Evolutionary conservation across 805 yeast species (phyloP), one percentile per base, ranked within the genome.

Genomic region (Myxozyma udenii): DNA sequence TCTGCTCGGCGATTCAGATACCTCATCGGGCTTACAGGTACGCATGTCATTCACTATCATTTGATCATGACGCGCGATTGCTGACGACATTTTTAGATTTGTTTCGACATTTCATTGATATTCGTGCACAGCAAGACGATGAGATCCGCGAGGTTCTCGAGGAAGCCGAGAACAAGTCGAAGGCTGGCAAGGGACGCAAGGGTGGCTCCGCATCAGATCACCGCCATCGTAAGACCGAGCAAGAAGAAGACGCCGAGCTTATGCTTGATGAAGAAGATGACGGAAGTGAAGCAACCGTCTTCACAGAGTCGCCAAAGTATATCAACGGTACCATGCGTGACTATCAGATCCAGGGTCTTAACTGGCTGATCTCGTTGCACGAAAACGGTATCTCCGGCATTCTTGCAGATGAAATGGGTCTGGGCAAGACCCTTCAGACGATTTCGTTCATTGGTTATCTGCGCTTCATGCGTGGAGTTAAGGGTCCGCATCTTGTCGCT

Each of bases 361-460:
- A 93, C 69, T 91, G 98, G 98, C 75, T 91, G 64, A 84, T 91
- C 18, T 81, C 95, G 0, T 70, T 91, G 32, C 87, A 89, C 66
- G 96, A 90, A 61, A 88, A 91, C 68, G 79, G 85, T 61, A 76
- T 91, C 40, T 85, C 95, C 7, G 98, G 98, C 19, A 93, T 91
- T 41, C 72, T 91, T 44, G 98, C 98, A 11, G 98, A 91, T 70
- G 98, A 91, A 68, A 91, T 93, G 98, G 98, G 98, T 2, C 75
- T 91, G 37, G 98, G 98, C 50, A 91, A 91, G 69, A 91, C 98
- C 3, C 73, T 93, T 50, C 98, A 91, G 70, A 91, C 98, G 0
- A 88, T 91, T 42, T 80, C 98, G 1, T 93, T 91, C 62, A 71
- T 91, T 44, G 98, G 97, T 0, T 88, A 86, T 66, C 70, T 93